These are phyloP conservation scores for Aspergillus unguis DNA, from an alignment of 2,329 filamentous ascomycete genomes.

Conservation along the genomic window DNA sequence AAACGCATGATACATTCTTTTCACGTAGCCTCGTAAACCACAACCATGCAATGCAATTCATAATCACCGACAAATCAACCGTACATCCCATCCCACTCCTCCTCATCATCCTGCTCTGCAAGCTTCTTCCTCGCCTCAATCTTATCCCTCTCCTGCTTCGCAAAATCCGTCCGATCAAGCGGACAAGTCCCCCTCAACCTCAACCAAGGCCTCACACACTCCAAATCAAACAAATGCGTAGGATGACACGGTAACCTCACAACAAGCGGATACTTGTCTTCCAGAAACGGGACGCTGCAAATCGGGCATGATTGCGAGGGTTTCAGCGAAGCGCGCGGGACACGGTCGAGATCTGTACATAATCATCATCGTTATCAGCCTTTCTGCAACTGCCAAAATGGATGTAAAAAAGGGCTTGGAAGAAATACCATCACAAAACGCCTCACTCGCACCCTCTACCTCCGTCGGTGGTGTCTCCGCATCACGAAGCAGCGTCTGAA, in stretches of 20 bases:
- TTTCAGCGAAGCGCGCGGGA: slow-evolving; percentile 56
- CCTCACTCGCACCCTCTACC: slow-evolving; percentile 60
- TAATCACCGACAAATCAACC: slow-evolving; percentile 21
- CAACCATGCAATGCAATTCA: neutral
- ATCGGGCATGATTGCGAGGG: slow-evolving; percentile 56
- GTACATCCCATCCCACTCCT: slow-evolving; percentile 51
- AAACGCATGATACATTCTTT: neutral
- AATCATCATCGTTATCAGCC: neutral
- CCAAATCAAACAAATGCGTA: slow-evolving; percentile 61
- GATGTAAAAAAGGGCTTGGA: neutral
- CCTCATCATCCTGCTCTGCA: slow-evolving; percentile 43
- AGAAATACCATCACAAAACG: slow-evolving; percentile 53
- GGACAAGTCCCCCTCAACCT: slow-evolving; percentile 63
- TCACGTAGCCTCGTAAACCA: neutral
- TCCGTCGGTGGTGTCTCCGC: slow-evolving; percentile 59
- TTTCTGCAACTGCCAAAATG: neutral
- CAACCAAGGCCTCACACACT: slow-evolving; percentile 64
- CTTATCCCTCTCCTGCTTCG: slow-evolving; percentile 53
- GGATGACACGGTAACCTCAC: slow-evolving; percentile 61
- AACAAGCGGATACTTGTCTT: slow-evolving; percentile 63
- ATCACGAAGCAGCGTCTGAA: slow-evolving; percentile 52
- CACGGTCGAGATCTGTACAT: slow-evolving; percentile 53
- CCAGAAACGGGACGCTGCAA: slow-evolving; percentile 58
- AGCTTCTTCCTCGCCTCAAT: slow-evolving; percentile 47
- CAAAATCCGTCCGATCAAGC: slow-evolving; percentile 57